Base-by-base conservation (phyloP, 129 eudicot species). In the Arctium minus region DNA sequence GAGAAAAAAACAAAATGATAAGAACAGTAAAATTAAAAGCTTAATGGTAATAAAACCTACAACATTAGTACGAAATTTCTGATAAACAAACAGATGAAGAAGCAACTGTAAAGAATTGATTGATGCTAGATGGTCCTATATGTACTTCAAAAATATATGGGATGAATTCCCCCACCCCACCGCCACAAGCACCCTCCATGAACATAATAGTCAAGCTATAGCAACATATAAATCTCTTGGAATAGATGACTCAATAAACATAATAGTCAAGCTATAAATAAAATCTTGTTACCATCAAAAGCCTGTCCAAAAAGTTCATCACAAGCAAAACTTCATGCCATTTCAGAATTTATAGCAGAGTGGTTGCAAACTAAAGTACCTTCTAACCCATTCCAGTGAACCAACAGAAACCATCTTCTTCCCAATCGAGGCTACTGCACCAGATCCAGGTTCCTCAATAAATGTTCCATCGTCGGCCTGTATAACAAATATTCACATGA, bases 381-480 rank as follows among this genome's bases (percentile, higher is more conserved):
- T 91, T 86, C 86, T 79, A 74, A 96, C 94, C 99, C 99, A 96
- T 67, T 96, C 97, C 69, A 96, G 77, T 31, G 97, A 87, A 75
- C 99, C 99, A 86, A 96, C 96, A 74, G 98, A 89, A 71, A 96
- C 94, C 73, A 70, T 88, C 81, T 85, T 96, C 32, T 86, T 85
- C 79, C 80, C 97, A 86, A 94, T 79, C 75, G 90, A 91, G 74
- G 97, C 99, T 73, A 92, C 91, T 29, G 98, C 99, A 89, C 99
- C 98, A 81, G 98, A 96, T 72, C 99, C 99, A 38, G 99, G 99
- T 89, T 96, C 98, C 90, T 96, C 99, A 79, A 82, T 79, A 86
- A 86, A 96, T 11, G 96, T 93, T 79, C 98, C 98, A 88, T 93
- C 99, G 42, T 70, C 88, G 70, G 84, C 90, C 98, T 93, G 88